Conservation (phyloP, 2,329 filamentous ascomycete genomes). For the Claviceps capensis region DNA sequence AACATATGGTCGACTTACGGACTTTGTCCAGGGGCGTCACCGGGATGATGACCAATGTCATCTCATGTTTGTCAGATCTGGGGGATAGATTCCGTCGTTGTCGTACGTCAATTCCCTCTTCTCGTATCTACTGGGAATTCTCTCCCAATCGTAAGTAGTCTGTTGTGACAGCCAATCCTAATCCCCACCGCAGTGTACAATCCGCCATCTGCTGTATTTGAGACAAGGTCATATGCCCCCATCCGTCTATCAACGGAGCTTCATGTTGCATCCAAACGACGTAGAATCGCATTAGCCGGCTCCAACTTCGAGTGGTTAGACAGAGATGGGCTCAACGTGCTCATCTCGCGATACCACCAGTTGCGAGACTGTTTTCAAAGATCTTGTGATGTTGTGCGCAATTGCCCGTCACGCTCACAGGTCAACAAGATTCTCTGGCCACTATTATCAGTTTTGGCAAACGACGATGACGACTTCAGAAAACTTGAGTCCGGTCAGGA, state of each 20-base stretch:
- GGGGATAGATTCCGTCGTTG: slow-evolving; percentile 13
- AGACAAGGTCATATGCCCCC: slow-evolving; percentile 12
- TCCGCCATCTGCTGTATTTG: slow-evolving; percentile 13
- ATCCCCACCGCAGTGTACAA: slow-evolving; percentile 3
- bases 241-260: slow-evolving; percentile 1
- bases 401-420: slow-evolving; percentile 9
- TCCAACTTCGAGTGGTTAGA: slow-evolving; percentile 15
- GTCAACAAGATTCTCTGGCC: slow-evolving; percentile 14
- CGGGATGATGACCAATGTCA: slow-evolving; percentile 18
- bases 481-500: slow-evolving; percentile 6
- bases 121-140: neutral
- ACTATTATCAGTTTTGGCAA: slow-evolving; percentile 10
- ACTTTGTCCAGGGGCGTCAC: slow-evolving; percentile 11
- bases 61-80: slow-evolving; percentile 14
- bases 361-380: slow-evolving; percentile 12
- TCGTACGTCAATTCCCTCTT: slow-evolving; percentile 8
- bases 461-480: slow-evolving; percentile 10
- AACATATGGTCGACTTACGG: slow-evolving; percentile 12
- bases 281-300: slow-evolving; percentile 12
- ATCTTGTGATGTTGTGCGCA: slow-evolving; percentile 10
- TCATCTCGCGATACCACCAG: slow-evolving; percentile 12
- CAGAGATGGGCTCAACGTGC: slow-evolving; percentile 9
- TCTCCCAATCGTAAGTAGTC: neutral
- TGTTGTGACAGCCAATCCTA: neutral
- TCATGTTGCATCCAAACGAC: slow-evolving; percentile 15